These are phyloP conservation scores for Coemansia sp. DNA, from an alignment of 192 early-diverging fungal species.

Conservation along the genomic window DNA sequence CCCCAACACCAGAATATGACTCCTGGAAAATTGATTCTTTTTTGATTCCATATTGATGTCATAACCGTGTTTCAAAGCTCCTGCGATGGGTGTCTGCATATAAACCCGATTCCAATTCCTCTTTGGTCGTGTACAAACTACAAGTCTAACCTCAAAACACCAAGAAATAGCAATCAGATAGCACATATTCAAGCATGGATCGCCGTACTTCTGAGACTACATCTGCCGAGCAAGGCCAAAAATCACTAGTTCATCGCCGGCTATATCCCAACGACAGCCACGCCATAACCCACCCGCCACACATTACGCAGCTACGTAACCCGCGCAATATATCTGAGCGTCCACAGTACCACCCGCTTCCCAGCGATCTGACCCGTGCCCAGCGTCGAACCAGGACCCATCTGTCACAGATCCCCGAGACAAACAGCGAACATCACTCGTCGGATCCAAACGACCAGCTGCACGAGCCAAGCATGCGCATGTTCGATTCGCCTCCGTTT, in stretches of 20 bases:
- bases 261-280: constrained; percentile 5
- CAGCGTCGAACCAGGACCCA: neutral
- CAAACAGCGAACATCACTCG: neutral
- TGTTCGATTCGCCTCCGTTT: constrained; percentile 16
- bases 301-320: neutral
- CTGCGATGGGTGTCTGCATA: neutral
- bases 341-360: constrained; percentile 11
- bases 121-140: neutral
- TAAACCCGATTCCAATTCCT: neutral
- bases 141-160: neutral
- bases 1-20: too few species aligned
- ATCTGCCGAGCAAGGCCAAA: neutral
- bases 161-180: neutral
- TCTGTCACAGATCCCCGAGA: neutral
- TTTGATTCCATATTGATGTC: too few species aligned
- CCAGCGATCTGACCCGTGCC: constrained; percentile 1
- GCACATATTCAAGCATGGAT: neutral
- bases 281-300: neutral
- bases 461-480: neutral
- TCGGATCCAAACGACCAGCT: neutral
- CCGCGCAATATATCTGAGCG: constrained; percentile 9
- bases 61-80: too few species aligned
- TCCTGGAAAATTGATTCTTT: too few species aligned
- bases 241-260: constrained; percentile 2
- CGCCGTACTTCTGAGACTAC: neutral